A percentile compares a stretch with the other conserved stretches of the same genome.
These are phyloP conservation scores for Xeromyces bisporus DNA, from an alignment of 495 filamentous ascomycete genomes.

Conservation along the genomic window DNA sequence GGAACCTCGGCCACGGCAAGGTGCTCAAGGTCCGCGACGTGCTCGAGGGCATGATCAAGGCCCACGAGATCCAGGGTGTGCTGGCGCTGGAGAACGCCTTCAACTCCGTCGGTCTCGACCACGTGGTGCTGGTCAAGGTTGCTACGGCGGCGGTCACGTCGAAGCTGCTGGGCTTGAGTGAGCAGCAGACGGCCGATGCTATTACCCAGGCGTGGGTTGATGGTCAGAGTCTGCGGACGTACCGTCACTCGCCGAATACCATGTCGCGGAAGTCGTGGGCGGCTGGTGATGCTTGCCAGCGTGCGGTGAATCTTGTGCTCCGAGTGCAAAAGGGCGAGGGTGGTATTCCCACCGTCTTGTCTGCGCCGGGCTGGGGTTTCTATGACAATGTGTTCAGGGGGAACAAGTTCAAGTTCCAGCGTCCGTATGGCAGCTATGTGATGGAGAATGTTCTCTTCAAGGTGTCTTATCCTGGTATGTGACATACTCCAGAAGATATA, in stretches of 20 bases:
- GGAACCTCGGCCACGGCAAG: slow-evolving; percentile 73
- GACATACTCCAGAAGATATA: too few relatives aligned
- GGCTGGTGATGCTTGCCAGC: slow-evolving; percentile 92
- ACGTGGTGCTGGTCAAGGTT: slow-evolving; percentile 95
- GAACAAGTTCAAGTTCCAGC: slow-evolving; percentile 89
- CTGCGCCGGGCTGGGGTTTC: slow-evolving; percentile 91
- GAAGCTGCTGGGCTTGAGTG: slow-evolving; percentile 78
- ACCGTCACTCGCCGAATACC: slow-evolving; percentile 94
- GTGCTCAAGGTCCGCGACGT: slow-evolving; percentile 75
- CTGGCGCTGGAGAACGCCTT: slow-evolving; percentile 91
- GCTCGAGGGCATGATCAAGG: slow-evolving; percentile 97
- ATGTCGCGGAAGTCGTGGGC: slow-evolving; percentile 99
- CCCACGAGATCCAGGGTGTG: slow-evolving; percentile 97
- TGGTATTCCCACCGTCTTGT: slow-evolving; percentile 81
- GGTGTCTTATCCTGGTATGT: slow-evolving; percentile 83
- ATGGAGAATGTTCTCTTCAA: slow-evolving; percentile 99
- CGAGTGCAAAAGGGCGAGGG: slow-evolving; percentile 87
- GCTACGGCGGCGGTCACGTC: slow-evolving; percentile 86
- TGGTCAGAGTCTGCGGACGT: slow-evolving; percentile 87
- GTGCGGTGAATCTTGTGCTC: slow-evolving; percentile 82
- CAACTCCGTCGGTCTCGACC: slow-evolving; percentile 96
- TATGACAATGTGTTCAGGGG: slow-evolving; percentile 96
- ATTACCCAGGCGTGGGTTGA: slow-evolving; percentile 96
- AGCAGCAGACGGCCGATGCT: slow-evolving; percentile 85
- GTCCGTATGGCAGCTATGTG: slow-evolving; percentile 91